Evolutionary conservation across 306 rosid genomes (phyloP), one percentile per base, ranked within the genome.

Genomic region (Pachyrhizus erosus): DNA sequence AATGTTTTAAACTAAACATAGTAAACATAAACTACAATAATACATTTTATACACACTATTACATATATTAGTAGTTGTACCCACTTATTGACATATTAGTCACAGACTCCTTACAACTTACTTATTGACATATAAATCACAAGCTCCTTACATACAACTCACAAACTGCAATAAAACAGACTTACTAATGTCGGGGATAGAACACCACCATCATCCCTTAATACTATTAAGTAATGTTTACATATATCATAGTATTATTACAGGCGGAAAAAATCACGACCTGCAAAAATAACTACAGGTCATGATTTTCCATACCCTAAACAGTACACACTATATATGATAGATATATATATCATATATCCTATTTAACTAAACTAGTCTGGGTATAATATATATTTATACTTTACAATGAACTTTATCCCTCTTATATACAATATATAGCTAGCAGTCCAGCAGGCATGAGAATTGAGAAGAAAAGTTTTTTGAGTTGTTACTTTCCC

Each of bases 221-320:
- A 48, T 21, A 46, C 61, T 68, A 68, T 69, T 69, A 68, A 13
- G 52, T 20, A 69, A 42, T 12, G 39, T 67, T 67, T 42, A 40
- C 73, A 0, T 27, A 65, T 34, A 65, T 43, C 17, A 43, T 67
- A 37, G 2, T 26, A 68, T 17, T 42, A 79, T 3, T 61, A 29
- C 17, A 48, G 2, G 48, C 29, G 68, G n/a, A n/a, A 62, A 46
- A 46, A 29, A 51, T 20, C 60, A 61, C 65, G 26, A 43, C 12
- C 29, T 72, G 20, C 62, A 1, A 31, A 55, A 39, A 70, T 79
- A 79, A 24, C 24, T 34, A 10, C 64, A n/a, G n/a, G 18, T 20
- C 64, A 48, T 26, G 81, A n/a, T 48, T 17, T 14, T 48, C 27
- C 80, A 31, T 29, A n/a, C 5, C 46, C 52, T 26, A 12, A 34